phyloP scores from a whole-genome alignment of 2,329 filamentous ascomycete genomes.

The Neurospora crassa region DNA sequence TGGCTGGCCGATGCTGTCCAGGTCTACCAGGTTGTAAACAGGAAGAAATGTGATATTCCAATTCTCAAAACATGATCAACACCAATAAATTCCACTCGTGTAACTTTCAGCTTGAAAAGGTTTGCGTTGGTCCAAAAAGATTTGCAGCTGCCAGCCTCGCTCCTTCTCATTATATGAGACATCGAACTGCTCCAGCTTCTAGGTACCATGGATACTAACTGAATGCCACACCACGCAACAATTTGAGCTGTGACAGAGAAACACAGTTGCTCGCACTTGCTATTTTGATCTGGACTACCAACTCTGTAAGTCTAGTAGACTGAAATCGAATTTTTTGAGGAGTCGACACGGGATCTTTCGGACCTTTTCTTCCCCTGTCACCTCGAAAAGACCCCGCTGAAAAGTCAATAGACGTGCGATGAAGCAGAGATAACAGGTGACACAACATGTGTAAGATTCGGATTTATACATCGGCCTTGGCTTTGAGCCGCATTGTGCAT shows the following conservation, averaged over 20 bases:
- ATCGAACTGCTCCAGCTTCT: background rate
- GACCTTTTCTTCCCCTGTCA: background rate
- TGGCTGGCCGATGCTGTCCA: background rate
- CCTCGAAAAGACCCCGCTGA: background rate
- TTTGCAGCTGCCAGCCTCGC: too few species aligned
- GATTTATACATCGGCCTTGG: background rate
- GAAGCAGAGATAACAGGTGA: background rate
- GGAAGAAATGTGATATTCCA: background rate
- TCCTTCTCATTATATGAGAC: background rate
- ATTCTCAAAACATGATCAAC: background rate
- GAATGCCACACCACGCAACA: background rate
- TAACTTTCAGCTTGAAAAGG: background rate
- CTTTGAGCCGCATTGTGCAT: background rate
- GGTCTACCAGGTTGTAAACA: background rate
- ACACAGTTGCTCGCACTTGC: background rate
- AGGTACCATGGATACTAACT: background rate
- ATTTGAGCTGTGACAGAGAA: background rate
- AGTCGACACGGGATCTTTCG: background rate
- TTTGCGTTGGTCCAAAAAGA: too few species aligned
- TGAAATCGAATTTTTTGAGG: too few species aligned
- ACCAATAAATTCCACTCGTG: background rate
- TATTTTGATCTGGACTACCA: background rate
- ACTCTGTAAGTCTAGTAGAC: too few species aligned
- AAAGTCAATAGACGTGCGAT: background rate
- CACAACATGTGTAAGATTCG: background rate